Base-by-base conservation (phyloP, 257 asterid species). In the Voacanga thouarsii region DNA sequence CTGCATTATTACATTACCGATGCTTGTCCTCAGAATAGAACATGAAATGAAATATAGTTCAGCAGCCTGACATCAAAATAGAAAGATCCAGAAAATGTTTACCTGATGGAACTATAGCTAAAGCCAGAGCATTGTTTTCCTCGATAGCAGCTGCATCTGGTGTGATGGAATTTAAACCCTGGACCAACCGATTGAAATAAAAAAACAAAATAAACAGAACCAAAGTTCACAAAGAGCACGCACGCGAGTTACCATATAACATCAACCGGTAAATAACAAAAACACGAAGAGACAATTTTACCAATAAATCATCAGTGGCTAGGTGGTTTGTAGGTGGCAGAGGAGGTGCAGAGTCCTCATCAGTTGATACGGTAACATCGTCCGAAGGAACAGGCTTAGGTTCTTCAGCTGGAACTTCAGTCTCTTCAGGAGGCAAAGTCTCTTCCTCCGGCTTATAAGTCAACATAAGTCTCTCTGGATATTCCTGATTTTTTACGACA, bases 21-120 rank as follows among this genome's bases (percentile, higher is more conserved):
- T 19, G 30, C 44, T 71, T 24, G 68, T 78, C 65, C 26, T 71
- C 11, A 14, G 65, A 47, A 51, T 11, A 57, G 53, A 72, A 57
- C 61, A 41, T 19, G 63, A 41, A 30, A 75, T 19, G 30, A 67
- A 56, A 82, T 44, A 51, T 39, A 77, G 59, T n/a, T 45, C 24
- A 50, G n/a, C 57, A 26, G 53, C 24, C 28, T 50, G 55, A 23
- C 44, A 49, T 43, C 50, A 37, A 12, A 68, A 66, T 33, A 33
- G 15, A 44, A 23, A 74, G 12, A 70, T 11, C 14, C 11, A 59
- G 26, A 26, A 73, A 74, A 75, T n/a, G 41, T 85, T 83, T 61
- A 95, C 99, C 98, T 57, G 97, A 81, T 79, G 98, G 92, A 82
- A 96, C 91, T 80, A 96, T 89, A 78, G 98, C 97, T 53, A 96